Percentiles rank a stretch among this genome's conserved stretches.
Evolutionary conservation across 1,284 basidiomycete genomes (phyloP).

Genomic region (Austroboletus niveus): DNA sequence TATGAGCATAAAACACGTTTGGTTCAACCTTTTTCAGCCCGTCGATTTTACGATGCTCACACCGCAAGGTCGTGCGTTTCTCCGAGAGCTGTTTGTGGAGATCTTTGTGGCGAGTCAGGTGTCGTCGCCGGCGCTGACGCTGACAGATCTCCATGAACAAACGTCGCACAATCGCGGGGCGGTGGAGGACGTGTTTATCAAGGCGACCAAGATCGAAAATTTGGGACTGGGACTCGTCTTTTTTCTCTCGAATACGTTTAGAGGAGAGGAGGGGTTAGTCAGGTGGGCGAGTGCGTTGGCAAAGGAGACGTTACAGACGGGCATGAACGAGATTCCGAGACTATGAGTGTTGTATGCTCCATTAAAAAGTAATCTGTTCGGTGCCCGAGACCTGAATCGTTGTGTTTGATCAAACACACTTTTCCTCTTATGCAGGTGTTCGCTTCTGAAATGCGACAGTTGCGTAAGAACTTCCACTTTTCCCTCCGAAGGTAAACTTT

Average conservation of each 20-base stretch:
- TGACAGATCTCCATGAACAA: constrained; percentile 36
- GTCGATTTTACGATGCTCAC: constrained; percentile 81
- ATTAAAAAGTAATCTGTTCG: too few relatives aligned
- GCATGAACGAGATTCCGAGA: constrained; percentile 52
- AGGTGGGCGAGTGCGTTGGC: constrained; percentile 66
- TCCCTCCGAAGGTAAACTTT: constrained; percentile 74
- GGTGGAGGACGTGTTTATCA: constrained; percentile 74
- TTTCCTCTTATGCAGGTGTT: constrained; percentile 10
- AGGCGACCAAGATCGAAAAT: constrained; percentile 56
- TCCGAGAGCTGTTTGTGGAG: constrained; percentile 65
- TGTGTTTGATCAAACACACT: background rate
- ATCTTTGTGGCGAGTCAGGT: constrained; percentile 74
- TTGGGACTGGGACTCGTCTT: constrained; percentile 69
- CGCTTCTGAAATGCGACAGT: constrained; percentile 71
- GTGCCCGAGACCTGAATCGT: too few relatives aligned
- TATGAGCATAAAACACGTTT: background rate
- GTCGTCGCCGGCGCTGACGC: constrained; percentile 54
- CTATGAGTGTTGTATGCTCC: constrained; percentile 24
- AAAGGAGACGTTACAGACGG: constrained; percentile 62
- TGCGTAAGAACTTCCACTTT: constrained; percentile 67
- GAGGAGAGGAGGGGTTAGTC: constrained; percentile 46
- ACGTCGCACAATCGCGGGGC: constrained; percentile 52
- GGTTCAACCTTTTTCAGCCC: constrained; percentile 48
- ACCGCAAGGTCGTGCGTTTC: constrained; percentile 60
- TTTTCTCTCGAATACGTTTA: constrained; percentile 57